Evolutionary conservation across 352 stramenopile genomes (phyloP).

Genomic region (Phytophthora boehmeriae): DNA sequence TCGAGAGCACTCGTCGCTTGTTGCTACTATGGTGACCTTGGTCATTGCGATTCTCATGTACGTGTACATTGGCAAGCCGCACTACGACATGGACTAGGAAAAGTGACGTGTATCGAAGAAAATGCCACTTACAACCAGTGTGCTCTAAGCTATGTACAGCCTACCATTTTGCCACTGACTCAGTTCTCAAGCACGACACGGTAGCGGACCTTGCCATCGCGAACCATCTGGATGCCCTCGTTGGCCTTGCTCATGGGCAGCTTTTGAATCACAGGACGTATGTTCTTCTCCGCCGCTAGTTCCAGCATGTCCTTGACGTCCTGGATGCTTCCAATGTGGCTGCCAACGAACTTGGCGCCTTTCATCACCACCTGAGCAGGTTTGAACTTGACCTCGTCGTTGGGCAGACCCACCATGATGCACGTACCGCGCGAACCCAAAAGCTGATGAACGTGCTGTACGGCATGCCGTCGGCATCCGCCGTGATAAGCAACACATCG

Average conservation of each 20-base stretch:
- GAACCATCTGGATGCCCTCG: conserved; percentile 49
- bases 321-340: conserved; percentile 74
- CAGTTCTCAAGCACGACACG: conserved; percentile 58
- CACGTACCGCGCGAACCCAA: conserved; percentile 60
- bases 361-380: conserved; percentile 51
- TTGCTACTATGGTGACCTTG: conserved; percentile 47
- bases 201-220: conserved; percentile 44
- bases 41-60: conserved; percentile 70
- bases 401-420: conserved; percentile 70
- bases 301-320: conserved; percentile 87
- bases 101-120: conserved; percentile 5
- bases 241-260: conserved; percentile 56
- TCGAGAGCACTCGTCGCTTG: conserved; percentile 43
- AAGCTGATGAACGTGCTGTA: conserved; percentile 58
- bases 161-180: background rate
- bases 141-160: background rate
- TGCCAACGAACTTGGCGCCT: conserved; percentile 61
- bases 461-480: conserved; percentile 55
- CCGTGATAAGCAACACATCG: conserved; percentile 79
- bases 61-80: conserved; percentile 61
- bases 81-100: conserved; percentile 39
- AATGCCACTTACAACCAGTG: conserved; percentile 2
- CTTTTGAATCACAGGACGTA: conserved; percentile 58
- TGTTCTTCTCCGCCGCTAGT: conserved; percentile 72
- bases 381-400: conserved; percentile 63